A percentile compares a stretch with the other conserved stretches of the same genome.
phyloP scores from a whole-genome alignment of 345 rosid genomes.

The Turritis glabra region DNA sequence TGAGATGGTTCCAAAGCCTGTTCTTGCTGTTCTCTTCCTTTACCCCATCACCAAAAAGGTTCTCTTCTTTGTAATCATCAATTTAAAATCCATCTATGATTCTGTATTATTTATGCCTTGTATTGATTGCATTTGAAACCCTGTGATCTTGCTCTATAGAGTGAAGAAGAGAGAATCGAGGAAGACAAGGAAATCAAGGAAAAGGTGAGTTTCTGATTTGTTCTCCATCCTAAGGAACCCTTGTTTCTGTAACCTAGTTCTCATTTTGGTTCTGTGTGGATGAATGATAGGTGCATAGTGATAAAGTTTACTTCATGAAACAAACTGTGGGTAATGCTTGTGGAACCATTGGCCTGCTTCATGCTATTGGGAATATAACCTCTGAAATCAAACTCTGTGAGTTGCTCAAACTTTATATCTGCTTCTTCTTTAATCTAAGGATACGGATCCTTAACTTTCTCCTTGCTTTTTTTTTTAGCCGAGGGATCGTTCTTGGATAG shows the following conservation, averaged over 20 bases:
- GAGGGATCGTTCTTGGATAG: constrained; percentile 82
- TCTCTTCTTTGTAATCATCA: not conserved
- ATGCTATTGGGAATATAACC: constrained; percentile 81
- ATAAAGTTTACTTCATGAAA: constrained; percentile 84
- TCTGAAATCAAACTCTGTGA: constrained; percentile 76
- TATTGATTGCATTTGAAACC: not conserved
- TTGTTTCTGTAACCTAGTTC: not conserved
- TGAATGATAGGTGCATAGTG: constrained; percentile 51
- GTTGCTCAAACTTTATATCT: constrained; percentile 18
- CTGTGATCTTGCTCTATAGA: constrained; percentile 38
- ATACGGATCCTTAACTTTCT: not conserved
- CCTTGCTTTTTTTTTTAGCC: constrained; percentile 45
- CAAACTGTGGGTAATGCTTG: constrained; percentile 99
- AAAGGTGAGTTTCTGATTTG: constrained; percentile 45
- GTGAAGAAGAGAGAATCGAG: constrained; percentile 72
- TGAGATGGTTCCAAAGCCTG: constrained; percentile 88
- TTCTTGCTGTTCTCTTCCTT: constrained; percentile 88
- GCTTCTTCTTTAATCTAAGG: not conserved
- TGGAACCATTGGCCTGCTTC: constrained; percentile 97
- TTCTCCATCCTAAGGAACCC: too few relatives aligned
- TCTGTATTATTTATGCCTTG: not conserved
- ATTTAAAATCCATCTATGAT: not conserved
- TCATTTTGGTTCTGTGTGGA: constrained; percentile 17
- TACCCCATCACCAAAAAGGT: constrained; percentile 84
- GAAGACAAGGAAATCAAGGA: constrained; percentile 61